Evolutionary conservation across 176 grass and related monocot species (phyloP).

Genomic region (Ampelocalamus luodianensis): DNA sequence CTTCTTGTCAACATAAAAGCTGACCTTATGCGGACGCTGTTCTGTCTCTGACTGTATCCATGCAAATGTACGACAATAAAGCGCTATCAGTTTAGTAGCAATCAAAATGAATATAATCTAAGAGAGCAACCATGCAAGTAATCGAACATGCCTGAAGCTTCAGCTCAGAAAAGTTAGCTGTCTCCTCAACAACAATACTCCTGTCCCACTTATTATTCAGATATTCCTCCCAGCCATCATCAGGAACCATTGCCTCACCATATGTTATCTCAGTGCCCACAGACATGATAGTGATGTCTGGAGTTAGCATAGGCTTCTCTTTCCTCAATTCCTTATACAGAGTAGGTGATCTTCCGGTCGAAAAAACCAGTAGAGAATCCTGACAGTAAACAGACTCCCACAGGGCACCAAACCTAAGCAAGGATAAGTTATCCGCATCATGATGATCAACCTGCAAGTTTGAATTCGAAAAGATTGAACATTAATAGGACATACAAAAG

Average conservation of each 20-base stretch:
- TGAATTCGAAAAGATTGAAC: slow-evolving; percentile 16
- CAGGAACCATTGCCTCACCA: slow-evolving; percentile 79
- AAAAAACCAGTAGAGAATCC: slow-evolving; percentile 84
- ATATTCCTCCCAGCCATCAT: slow-evolving; percentile 74
- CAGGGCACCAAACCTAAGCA: slow-evolving; percentile 80
- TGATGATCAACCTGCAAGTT: slow-evolving; percentile 82
- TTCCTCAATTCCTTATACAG: slow-evolving; percentile 87
- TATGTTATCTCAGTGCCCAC: slow-evolving; percentile 93
- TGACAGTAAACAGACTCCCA: slow-evolving; percentile 79
- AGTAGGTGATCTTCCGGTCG: slow-evolving; percentile 74
- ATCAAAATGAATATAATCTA: neutral
- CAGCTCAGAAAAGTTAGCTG: slow-evolving; percentile 62
- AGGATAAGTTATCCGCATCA: slow-evolving; percentile 72
- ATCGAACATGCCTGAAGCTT: slow-evolving; percentile 59
- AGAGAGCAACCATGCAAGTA: slow-evolving; percentile 2
- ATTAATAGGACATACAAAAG: neutral
- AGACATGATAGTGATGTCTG: slow-evolving; percentile 93
- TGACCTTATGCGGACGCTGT: slow-evolving; percentile 69
- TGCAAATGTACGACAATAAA: slow-evolving; percentile 26
- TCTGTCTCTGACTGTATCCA: slow-evolving; percentile 42
- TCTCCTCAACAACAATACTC: slow-evolving; percentile 69
- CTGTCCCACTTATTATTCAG: slow-evolving; percentile 88
- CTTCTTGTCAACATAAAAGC: slow-evolving; percentile 73
- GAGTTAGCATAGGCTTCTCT: slow-evolving; percentile 83
- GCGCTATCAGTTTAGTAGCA: neutral